Conservation (phyloP, 2,329 filamentous ascomycete species). For the Dactylellina leptospora region DNA sequence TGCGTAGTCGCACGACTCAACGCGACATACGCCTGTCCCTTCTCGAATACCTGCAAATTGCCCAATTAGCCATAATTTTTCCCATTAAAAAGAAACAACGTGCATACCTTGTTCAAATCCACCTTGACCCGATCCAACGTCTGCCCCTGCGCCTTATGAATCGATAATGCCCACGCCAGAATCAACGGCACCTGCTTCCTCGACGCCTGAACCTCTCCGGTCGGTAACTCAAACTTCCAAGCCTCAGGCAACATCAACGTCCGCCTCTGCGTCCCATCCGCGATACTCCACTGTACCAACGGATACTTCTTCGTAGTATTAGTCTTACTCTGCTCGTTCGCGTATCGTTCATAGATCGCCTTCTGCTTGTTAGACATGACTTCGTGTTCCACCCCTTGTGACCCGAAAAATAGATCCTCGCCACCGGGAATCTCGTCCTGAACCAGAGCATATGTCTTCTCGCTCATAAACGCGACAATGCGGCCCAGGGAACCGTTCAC, state of each 20-base stretch:
- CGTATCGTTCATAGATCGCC: constrained; percentile 62
- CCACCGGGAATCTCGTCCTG: constrained; percentile 63
- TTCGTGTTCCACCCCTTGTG: constrained; percentile 55
- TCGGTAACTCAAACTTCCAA: constrained; percentile 98
- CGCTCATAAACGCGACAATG: constrained; percentile 80
- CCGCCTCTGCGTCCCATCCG: constrained; percentile 77
- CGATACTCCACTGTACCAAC: constrained; percentile 81
- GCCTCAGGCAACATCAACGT: constrained; percentile 85
- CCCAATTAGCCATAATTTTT: constrained; percentile 1
- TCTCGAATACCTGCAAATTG: constrained; percentile 75
- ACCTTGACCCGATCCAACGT: constrained; percentile 93
- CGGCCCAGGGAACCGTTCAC: constrained; percentile 95
- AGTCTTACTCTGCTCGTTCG: constrained; percentile 63
- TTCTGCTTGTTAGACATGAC: constrained; percentile 60
- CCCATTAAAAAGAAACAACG: background rate
- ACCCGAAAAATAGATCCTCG: constrained; percentile 63
- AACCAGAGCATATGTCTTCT: constrained; percentile 67
- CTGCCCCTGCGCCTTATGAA: constrained; percentile 90
- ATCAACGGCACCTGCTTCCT: constrained; percentile 75
- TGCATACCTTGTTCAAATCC: constrained; percentile 75
- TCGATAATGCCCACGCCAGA: constrained; percentile 93
- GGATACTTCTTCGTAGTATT: constrained; percentile 74
- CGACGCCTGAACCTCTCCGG: constrained; percentile 85
- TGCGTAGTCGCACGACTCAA: constrained; percentile 91
- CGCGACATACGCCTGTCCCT: constrained; percentile 96